These are phyloP conservation scores for Ormosia semicastrata DNA, from an alignment of 306 rosid genomes.

Conservation along the genomic window DNA sequence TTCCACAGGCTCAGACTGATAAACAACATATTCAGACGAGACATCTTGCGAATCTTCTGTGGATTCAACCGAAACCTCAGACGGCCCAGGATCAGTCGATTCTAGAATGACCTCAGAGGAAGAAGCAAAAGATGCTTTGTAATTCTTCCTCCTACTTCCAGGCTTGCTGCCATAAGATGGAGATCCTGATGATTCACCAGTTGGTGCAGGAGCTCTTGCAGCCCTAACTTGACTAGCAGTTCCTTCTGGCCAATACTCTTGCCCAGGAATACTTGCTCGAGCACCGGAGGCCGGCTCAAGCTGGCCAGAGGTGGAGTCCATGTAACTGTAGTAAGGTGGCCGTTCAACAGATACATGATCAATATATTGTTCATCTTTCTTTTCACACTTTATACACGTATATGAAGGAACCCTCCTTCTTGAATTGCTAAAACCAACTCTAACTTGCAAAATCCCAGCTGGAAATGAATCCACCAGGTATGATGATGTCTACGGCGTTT, in stretches of 20 bases:
- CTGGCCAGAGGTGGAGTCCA: constrained; percentile 92
- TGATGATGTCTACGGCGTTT: constrained; percentile 54
- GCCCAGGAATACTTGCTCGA: constrained; percentile 88
- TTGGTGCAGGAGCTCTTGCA: constrained; percentile 82
- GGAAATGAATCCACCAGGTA: constrained; percentile 57
- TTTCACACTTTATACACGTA: constrained; percentile 69
- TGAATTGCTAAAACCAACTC: constrained; percentile 46
- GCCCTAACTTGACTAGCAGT: constrained; percentile 84
- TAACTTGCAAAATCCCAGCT: constrained; percentile 50
- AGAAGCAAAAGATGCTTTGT: constrained; percentile 49
- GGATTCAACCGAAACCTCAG: constrained; percentile 54
- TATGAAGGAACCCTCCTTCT: constrained; percentile 39
- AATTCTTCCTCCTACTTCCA: constrained; percentile 93
- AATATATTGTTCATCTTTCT: constrained; percentile 60
- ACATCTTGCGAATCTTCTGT: constrained; percentile 56
- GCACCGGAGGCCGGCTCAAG: constrained; percentile 99
- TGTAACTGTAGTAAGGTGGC: constrained; percentile 77
- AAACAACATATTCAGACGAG: constrained; percentile 74
- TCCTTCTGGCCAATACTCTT: constrained; percentile 95
- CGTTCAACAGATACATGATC: constrained; percentile 68
- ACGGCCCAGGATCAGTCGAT: constrained; percentile 31
- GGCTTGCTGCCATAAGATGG: constrained; percentile 87
- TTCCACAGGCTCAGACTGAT: constrained; percentile 62
- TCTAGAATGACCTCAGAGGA: constrained; percentile 36
- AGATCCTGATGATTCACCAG: constrained; percentile 65